phyloP scores from a whole-genome alignment of 257 asterid genomes.

The Linderniella brevidens region DNA sequence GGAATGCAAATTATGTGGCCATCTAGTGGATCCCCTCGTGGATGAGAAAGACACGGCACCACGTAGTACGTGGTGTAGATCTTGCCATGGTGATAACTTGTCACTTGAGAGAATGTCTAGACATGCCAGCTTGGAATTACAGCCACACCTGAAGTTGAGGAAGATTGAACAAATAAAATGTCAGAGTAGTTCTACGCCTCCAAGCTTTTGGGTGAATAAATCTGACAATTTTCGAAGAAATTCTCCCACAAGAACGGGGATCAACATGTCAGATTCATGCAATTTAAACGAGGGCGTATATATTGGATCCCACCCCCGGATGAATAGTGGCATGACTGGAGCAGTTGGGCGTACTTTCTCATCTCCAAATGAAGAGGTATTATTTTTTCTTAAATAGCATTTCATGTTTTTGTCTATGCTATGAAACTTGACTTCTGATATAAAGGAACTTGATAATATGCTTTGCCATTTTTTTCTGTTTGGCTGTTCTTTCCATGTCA shows the following conservation, averaged over 20 bases:
- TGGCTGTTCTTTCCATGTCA: too few species aligned
- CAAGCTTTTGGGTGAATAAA: slow-evolving; percentile 16
- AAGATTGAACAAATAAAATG: slow-evolving; percentile 26
- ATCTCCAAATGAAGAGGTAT: slow-evolving; percentile 35
- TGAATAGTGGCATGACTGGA: slow-evolving; percentile 18
- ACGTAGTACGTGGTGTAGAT: slow-evolving; percentile 14
- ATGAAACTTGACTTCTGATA: too few species aligned
- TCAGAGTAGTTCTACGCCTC: slow-evolving; percentile 24
- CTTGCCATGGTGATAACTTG: slow-evolving; percentile 12
- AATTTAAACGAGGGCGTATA: slow-evolving; percentile 13
- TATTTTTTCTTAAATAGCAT: too few species aligned
- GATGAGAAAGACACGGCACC: slow-evolving; percentile 13
- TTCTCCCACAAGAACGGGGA: slow-evolving; percentile 14
- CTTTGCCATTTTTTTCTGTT: too few species aligned
- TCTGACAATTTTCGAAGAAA: slow-evolving; percentile 14
- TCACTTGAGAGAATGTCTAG: slow-evolving; percentile 15
- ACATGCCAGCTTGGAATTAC: slow-evolving; percentile 17
- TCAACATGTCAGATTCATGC: slow-evolving; percentile 14
- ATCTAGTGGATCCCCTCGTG: too few species aligned
- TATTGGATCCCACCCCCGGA: slow-evolving; percentile 12
- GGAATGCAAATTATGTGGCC: too few species aligned
- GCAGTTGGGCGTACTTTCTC: slow-evolving; percentile 16
- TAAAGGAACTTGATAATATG: too few species aligned
- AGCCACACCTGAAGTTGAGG: slow-evolving; percentile 57
- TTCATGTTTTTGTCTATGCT: too few species aligned